These are phyloP conservation scores for Calocybe cyanea DNA, from an alignment of 768 basidiomycete genomes.

Conservation along the genomic window DNA sequence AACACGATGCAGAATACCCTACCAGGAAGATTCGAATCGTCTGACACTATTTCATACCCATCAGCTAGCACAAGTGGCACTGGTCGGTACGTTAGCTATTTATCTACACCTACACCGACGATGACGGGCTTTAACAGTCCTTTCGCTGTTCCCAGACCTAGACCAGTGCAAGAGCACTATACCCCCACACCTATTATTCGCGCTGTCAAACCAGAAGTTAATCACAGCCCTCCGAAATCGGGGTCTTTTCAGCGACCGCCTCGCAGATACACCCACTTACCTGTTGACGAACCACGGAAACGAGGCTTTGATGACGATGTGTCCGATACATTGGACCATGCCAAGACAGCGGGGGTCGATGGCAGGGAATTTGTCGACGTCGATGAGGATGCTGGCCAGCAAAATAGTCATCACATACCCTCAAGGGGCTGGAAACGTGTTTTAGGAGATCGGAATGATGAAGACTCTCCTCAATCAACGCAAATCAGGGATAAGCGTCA, in stretches of 20 bases:
- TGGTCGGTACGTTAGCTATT: slow-evolving; percentile 10
- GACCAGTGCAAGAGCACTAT: slow-evolving; percentile 33
- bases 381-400: slow-evolving; percentile 44
- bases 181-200: slow-evolving; percentile 27
- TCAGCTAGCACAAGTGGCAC: slow-evolving; percentile 8
- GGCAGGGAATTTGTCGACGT: slow-evolving; percentile 44
- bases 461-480: slow-evolving; percentile 27
- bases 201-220: slow-evolving; percentile 15
- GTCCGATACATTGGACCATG: slow-evolving; percentile 38
- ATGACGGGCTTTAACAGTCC: too few relatives aligned
- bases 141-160: slow-evolving; percentile 5
- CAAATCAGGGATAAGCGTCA: slow-evolving; percentile 49
- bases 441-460: slow-evolving; percentile 43
- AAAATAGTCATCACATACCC: slow-evolving; percentile 17
- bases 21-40: slow-evolving; percentile 22
- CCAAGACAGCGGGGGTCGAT: slow-evolving; percentile 54
- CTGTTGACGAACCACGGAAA: slow-evolving; percentile 31
- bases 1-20: slow-evolving; percentile 17
- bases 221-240: slow-evolving; percentile 15
- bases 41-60: slow-evolving; percentile 13
- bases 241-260: slow-evolving; percentile 25
- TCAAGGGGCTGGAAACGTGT: slow-evolving; percentile 50
- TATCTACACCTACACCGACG: neutral
- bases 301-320: slow-evolving; percentile 38
- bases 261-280: slow-evolving; percentile 26